A percentile compares a stretch with the other conserved stretches of the same genome.
These are phyloP conservation scores for Aspergillus japonicus DNA, from an alignment of 2,329 filamentous ascomycete species.

Conservation along the genomic window DNA sequence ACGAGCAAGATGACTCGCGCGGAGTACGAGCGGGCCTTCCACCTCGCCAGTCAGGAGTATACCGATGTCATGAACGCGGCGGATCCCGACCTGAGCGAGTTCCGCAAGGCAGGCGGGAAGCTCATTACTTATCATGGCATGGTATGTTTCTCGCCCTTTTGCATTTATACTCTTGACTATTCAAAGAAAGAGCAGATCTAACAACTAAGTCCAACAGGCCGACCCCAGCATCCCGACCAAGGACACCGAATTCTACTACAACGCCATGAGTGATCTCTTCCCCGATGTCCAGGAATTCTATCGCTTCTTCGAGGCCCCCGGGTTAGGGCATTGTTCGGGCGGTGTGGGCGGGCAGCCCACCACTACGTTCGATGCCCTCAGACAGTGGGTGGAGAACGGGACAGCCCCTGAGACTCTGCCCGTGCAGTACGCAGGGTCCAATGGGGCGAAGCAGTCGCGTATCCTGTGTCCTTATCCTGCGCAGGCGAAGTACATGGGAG, in stretches of 20 bases:
- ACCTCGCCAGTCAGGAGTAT: slow-evolving; percentile 27
- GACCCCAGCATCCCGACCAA: slow-evolving; percentile 28
- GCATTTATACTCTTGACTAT: too few species aligned
- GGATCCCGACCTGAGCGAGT: slow-evolving; percentile 38
- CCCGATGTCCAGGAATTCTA: slow-evolving; percentile 31
- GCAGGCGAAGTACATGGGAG: too few species aligned
- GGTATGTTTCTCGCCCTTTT: background rate
- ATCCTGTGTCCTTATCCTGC: too few species aligned
- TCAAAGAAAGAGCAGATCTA: too few species aligned
- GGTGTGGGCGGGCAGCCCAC: slow-evolving; percentile 18
- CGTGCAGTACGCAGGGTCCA: too few species aligned
- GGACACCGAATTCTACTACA: slow-evolving; percentile 37
- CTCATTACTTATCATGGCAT: slow-evolving; percentile 46
- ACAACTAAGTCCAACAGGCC: slow-evolving; percentile 5
- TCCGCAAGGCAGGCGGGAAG: slow-evolving; percentile 37
- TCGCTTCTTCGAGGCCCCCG: slow-evolving; percentile 38
- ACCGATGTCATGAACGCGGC: slow-evolving; percentile 33
- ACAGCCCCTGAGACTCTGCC: too few species aligned
- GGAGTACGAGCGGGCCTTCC: slow-evolving; percentile 14
- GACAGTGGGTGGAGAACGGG: too few species aligned
- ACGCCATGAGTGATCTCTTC: slow-evolving; percentile 26
- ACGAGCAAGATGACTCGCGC: background rate
- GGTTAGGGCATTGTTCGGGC: slow-evolving; percentile 33
- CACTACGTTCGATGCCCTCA: too few species aligned
- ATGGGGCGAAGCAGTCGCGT: too few species aligned